A percentile compares a stretch with the other conserved stretches of the same genome.
phyloP scores from a whole-genome alignment of 2,329 filamentous ascomycete species.

The Fusarium siculi region DNA sequence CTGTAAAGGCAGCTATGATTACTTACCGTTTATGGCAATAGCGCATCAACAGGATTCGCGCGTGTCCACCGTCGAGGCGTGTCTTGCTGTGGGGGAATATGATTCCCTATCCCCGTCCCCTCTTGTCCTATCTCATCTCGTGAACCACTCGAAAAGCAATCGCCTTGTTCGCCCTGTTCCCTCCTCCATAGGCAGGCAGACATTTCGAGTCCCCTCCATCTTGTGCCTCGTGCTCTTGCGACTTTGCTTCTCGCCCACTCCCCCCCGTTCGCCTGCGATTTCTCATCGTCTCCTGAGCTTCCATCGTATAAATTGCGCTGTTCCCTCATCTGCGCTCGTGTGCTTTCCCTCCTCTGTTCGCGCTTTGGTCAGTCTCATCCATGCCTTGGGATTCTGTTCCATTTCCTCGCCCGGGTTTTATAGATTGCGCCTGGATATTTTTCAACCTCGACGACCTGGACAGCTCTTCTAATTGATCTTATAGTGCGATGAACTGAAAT shows the following conservation, averaged over 20 bases:
- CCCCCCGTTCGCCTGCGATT: constrained; percentile 40
- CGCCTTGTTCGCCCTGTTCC: constrained; percentile 43
- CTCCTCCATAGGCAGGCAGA: constrained; percentile 22
- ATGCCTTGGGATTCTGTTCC: constrained; percentile 11
- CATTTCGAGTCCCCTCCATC: constrained; percentile 29
- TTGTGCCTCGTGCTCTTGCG: constrained; percentile 17
- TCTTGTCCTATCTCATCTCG: constrained; percentile 20
- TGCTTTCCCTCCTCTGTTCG: constrained; percentile 9
- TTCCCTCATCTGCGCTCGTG: neutral
- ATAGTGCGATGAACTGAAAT: constrained; percentile 51
- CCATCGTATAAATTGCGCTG: constrained; percentile 35
- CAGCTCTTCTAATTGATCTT: constrained; percentile 23
- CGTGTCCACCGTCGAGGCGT: constrained; percentile 32
- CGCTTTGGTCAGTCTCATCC: constrained; percentile 38
- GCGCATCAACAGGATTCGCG: constrained; percentile 36
- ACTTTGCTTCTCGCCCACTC: constrained; percentile 41
- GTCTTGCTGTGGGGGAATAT: constrained; percentile 28
- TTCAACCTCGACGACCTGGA: constrained; percentile 11
- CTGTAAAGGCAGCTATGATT: constrained; percentile 23
- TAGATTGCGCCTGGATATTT: constrained; percentile 22
- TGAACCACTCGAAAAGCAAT: constrained; percentile 30
- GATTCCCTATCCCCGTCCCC: constrained; percentile 9
- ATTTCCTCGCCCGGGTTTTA: constrained; percentile 6
- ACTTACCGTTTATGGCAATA: constrained; percentile 29
- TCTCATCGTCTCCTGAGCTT: constrained; percentile 2